Conservation (phyloP, 2,329 filamentous ascomycete species). For the Lomentospora prolificans region DNA sequence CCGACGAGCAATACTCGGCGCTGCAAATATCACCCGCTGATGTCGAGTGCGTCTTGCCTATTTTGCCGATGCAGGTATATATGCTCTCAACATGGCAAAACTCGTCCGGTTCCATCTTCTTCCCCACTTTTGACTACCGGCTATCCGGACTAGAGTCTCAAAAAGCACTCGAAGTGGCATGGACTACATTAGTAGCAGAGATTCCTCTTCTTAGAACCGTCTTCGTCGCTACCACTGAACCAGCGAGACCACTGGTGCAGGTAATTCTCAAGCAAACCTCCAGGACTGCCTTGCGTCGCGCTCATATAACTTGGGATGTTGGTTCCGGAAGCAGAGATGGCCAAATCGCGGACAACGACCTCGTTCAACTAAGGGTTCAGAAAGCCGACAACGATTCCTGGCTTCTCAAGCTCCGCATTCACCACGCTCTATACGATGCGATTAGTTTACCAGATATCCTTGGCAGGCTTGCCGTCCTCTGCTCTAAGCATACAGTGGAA, state of each 20-base stretch:
- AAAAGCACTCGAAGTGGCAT: conserved; percentile 43
- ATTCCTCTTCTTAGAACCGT: conserved; percentile 59
- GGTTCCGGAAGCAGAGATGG: neutral
- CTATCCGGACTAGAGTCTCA: conserved; percentile 29
- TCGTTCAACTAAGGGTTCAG: conserved; percentile 8
- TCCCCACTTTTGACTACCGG: conserved; percentile 58
- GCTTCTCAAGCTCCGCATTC: conserved; percentile 50
- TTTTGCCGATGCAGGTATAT: conserved; percentile 68
- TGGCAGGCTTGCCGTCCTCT: conserved; percentile 22
- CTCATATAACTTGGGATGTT: conserved; percentile 1
- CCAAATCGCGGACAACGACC: neutral
- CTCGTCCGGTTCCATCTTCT: conserved; percentile 58
- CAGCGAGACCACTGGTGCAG: conserved; percentile 50
- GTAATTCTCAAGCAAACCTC: conserved; percentile 30
- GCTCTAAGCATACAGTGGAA: conserved; percentile 12
- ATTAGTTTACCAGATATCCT: conserved; percentile 63
- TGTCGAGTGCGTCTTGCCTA: conserved; percentile 53
- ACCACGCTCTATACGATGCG: conserved; percentile 84
- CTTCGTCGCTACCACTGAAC: conserved; percentile 44
- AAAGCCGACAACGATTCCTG: conserved; percentile 14
- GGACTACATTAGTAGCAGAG: conserved; percentile 45
- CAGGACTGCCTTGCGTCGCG: conserved; percentile 17
- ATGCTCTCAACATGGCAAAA: conserved; percentile 71
- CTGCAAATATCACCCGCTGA: conserved; percentile 19
- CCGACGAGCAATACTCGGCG: neutral